Conservation (phyloP, 371 early-diverging fungal species). For the Rhizopus delemar region DNA sequence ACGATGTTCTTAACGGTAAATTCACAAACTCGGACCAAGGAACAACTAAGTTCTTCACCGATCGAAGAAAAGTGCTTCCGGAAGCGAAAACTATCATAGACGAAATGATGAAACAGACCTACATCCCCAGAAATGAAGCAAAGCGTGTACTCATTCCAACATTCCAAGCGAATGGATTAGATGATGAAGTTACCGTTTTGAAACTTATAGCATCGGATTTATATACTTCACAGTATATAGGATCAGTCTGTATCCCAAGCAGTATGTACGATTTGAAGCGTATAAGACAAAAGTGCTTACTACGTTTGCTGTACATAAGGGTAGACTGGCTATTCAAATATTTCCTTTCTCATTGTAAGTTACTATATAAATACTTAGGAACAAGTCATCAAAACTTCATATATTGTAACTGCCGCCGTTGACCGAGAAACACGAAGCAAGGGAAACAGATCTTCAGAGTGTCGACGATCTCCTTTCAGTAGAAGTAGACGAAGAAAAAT, state of each 20-base stretch:
- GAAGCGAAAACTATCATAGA: neutral
- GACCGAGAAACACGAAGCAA: neutral
- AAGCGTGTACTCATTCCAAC: too few relatives aligned
- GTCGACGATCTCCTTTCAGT: neutral
- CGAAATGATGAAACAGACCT: neutral
- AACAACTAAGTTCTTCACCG: too few relatives aligned
- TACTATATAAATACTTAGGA: conserved; percentile 3
- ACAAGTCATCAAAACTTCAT: neutral
- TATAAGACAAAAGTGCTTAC: conserved; percentile 7
- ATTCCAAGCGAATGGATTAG: too few relatives aligned
- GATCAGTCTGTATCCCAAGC: neutral
- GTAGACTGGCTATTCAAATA: conserved; percentile 8
- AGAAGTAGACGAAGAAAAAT: neutral
- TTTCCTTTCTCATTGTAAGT: neutral
- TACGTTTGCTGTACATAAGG: conserved; percentile 2
- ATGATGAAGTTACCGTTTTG: neutral
- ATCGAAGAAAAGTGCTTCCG: neutral
- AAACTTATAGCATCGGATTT: conserved; percentile 3
- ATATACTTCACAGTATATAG: conserved; percentile 6
- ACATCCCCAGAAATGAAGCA: neutral
- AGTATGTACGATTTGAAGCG: neutral
- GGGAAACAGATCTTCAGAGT: neutral
- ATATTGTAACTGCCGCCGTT: conserved; percentile 1
- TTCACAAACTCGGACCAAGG: too few relatives aligned
- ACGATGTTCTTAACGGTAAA: neutral